Percentiles rank a stretch among this genome's conserved stretches.
Evolutionary conservation across 2,329 filamentous ascomycete species (phyloP).

Genomic region (Kalaharituber pfeilii): DNA sequence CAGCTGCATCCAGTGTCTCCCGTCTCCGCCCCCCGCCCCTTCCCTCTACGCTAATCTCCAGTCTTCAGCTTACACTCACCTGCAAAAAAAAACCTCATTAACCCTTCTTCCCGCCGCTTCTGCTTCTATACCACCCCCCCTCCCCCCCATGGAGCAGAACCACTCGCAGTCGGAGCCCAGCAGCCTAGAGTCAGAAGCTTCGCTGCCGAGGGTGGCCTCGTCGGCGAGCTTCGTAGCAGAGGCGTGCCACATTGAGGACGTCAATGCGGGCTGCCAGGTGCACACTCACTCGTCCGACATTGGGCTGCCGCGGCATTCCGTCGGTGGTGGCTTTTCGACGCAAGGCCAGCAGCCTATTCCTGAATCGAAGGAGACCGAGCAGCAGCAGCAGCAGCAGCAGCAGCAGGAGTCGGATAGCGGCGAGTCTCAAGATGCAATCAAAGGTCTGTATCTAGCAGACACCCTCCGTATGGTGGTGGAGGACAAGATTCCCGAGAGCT

Average conservation of each 20-base stretch:
- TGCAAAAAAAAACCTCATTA: too few species aligned
- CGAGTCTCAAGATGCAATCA: background rate
- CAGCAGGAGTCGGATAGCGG: background rate
- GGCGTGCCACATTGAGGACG: constrained; percentile 17
- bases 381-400: background rate
- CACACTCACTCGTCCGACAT: constrained; percentile 12
- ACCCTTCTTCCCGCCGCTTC: too few species aligned
- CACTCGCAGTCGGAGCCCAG: background rate
- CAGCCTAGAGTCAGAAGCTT: background rate
- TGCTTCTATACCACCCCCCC: too few species aligned
- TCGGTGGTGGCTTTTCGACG: constrained; percentile 4
- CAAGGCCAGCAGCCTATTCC: background rate
- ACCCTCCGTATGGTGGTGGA: too few species aligned
- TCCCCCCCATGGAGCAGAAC: background rate
- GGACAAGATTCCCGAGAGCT: too few species aligned
- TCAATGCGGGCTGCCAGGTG: constrained; percentile 10
- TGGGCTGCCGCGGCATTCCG: constrained; percentile 8
- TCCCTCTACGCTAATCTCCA: too few species aligned
- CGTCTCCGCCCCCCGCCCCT: too few species aligned
- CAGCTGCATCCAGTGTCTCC: too few species aligned
- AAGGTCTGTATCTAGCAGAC: too few species aligned
- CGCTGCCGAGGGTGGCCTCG: constrained; percentile 6
- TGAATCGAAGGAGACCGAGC: background rate
- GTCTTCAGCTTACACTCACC: too few species aligned
- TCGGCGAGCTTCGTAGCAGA: constrained; percentile 8